phyloP scores from a whole-genome alignment of 208 protist genomes.

The Trypanosoma cruzi region DNA sequence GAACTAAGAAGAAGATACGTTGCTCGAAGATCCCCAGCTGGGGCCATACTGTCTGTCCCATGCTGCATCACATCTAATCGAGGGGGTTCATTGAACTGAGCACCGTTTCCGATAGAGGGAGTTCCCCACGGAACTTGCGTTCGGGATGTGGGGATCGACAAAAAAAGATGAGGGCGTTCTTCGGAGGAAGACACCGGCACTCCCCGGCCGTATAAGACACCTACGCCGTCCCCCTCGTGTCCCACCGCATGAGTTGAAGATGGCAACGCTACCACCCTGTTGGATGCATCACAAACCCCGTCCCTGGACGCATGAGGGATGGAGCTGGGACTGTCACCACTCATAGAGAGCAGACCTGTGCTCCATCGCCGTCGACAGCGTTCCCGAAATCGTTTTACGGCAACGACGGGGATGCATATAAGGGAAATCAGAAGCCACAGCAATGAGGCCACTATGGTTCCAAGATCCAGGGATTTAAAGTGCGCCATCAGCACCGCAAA shows the following conservation, averaged over 20 bases:
- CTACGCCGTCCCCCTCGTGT: not conserved
- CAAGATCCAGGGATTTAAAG: conserved; percentile 34
- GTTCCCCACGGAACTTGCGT: not conserved
- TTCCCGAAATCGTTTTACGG: not conserved
- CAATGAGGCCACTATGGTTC: conserved; percentile 48
- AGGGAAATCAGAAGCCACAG: conserved; percentile 62
- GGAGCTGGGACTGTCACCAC: not conserved
- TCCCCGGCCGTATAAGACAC: not conserved
- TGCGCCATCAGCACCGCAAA: conserved; percentile 58
- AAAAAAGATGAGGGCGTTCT: not conserved
- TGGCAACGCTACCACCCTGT: not conserved
- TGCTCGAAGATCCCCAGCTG: not conserved
- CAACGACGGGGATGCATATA: conserved; percentile 30
- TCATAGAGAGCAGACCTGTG: not conserved
- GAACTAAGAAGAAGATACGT: conserved; percentile 12
- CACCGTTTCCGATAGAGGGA: not conserved
- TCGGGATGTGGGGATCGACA: not conserved
- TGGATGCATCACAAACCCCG: not conserved
- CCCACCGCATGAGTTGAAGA: not conserved
- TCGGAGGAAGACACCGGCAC: not conserved
- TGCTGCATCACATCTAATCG: not conserved
- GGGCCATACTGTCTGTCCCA: not conserved
- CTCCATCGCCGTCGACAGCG: not conserved
- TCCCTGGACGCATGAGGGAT: not conserved
- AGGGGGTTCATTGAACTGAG: not conserved